phyloP scores from a whole-genome alignment of 1,139 yeast species.

The Taphrina deformans region DNA sequence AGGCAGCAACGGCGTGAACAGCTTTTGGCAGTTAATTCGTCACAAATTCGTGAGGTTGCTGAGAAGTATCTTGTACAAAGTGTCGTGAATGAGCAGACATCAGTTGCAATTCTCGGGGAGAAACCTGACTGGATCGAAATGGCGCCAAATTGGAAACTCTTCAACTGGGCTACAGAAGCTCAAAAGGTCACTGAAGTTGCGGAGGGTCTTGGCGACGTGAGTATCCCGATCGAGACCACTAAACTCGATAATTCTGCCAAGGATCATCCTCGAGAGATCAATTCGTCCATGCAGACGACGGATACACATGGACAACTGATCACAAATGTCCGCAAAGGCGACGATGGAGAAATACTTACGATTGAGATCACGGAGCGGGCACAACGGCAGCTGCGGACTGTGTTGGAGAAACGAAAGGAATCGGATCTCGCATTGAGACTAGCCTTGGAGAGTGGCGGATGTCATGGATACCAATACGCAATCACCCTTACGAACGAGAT shows the following conservation, averaged over 20 bases:
- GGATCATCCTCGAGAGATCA: neutral
- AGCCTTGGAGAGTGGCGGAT: conserved; percentile 95
- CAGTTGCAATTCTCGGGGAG: conserved; percentile 39
- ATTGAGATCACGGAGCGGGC: conserved; percentile 20
- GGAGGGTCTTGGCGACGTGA: conserved; percentile 3
- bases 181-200: neutral
- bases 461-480: conserved; percentile 95
- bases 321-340: conserved; percentile 6
- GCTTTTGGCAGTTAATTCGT: conserved; percentile 62
- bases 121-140: conserved; percentile 35
- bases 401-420: conserved; percentile 40
- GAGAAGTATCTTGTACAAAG: conserved; percentile 56
- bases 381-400: neutral
- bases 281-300: neutral
- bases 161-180: conserved; percentile 31
- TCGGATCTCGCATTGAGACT: conserved; percentile 67
- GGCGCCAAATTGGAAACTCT: conserved; percentile 36
- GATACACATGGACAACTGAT: conserved; percentile 14
- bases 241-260: neutral
- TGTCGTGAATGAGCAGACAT: conserved; percentile 25
- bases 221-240: neutral
- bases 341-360: conserved; percentile 3
- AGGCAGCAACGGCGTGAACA: conserved; percentile 70
- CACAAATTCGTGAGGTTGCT: conserved; percentile 64
- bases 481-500: conserved; percentile 57